Base-by-base conservation (phyloP, 2,329 filamentous ascomycete genomes). In the Colletotrichum gloeosporioides region DNA sequence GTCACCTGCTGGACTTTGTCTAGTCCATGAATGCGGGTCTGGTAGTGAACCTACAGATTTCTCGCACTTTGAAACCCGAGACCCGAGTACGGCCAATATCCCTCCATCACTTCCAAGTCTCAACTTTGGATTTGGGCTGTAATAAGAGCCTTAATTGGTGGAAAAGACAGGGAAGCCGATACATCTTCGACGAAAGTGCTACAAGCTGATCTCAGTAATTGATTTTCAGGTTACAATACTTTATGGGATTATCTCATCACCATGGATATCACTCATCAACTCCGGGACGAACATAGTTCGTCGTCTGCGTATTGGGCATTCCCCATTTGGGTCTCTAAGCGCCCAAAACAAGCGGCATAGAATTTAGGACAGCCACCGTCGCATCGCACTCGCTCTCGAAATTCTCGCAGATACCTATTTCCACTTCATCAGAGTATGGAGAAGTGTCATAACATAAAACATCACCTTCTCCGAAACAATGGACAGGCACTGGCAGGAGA, bases 21-120 rank as follows among this genome's bases (percentile, higher is more conserved):
- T 22, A 53, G 44, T 53, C n/a, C 44, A 25, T 53, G 44, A 13
- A 53, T 8, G n/a, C n/a, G 44, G 5, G n/a, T 53, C n/a, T 13
- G 13, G 2, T 7, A 53, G 4, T 53, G 44, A 53, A 53, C 44
- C n/a, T 53, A 12, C 12, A 22, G 44, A 22, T 53, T 53, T 53
- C 44, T 53, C 44, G 44, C 44, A 53, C n/a, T 53, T 53, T 25
- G 44, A 53, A 53, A 53, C 44, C 44, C 44, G 44, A 53, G n/a
- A 53, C 44, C 44, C 44, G 44, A 53, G 44, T 53, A 53, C 44
- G 39, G 39, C n/a, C 18, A 49, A n/a, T 6, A 49, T 12, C 9
- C 39, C 39, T n/a, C 39, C 39, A 49, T 49, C 39, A 49, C 39
- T 49, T 49, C 39, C 39, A n/a, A 49, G 18, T 49, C 18, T 49